Base-by-base conservation (phyloP, 2,329 filamentous ascomycete genomes). In the Trichoderma sp. region DNA sequence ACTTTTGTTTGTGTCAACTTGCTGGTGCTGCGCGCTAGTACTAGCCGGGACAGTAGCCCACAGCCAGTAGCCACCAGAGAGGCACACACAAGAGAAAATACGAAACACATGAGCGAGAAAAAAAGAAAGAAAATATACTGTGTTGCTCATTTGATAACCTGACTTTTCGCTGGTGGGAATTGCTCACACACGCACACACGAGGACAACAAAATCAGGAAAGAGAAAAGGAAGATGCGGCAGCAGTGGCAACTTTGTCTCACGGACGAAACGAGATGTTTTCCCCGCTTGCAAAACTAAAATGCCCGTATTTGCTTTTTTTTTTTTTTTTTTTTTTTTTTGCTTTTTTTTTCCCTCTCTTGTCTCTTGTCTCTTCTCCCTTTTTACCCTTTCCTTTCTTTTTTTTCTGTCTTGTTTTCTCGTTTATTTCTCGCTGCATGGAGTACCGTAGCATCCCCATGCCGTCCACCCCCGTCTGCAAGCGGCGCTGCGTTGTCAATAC, bases 41-140 rank as follows among this genome's bases (percentile, higher is more conserved):
- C 64, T 39, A 39, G 39, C 54, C 53, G 25, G 64, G 53, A 52
- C 25, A 56, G 27, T 42, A 58, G 32, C 39, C 32, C 54, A 50
- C 29, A 35, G 22, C 59, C 45, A 25, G 39, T 45, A n/a, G 53
- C 53, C 52, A 32, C 59, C 22, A 37, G 58, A 53, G 58, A 61
- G 39, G 37, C 58, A 29, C 64, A 66, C 39, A 66, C n/a, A 50
- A 52, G 19, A 52, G 29, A 39, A 58, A 66, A 66, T 66, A 66
- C 53, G 39, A 66, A 66, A 66, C 64, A 37, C 53, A 3, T 39
- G 42, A 19, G 32, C 29, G 15, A 58, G 37, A 58, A 12, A 32
- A 19, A n/a, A 32, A 9, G 53, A 25, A 48, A 22, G 19, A 56
- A 42, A 19, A 19, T 25, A n/a, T n/a, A 53, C 35, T 15, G 13